phyloP scores from a whole-genome alignment of 495 filamentous ascomycete species.

The Daldinia caldariorum region DNA sequence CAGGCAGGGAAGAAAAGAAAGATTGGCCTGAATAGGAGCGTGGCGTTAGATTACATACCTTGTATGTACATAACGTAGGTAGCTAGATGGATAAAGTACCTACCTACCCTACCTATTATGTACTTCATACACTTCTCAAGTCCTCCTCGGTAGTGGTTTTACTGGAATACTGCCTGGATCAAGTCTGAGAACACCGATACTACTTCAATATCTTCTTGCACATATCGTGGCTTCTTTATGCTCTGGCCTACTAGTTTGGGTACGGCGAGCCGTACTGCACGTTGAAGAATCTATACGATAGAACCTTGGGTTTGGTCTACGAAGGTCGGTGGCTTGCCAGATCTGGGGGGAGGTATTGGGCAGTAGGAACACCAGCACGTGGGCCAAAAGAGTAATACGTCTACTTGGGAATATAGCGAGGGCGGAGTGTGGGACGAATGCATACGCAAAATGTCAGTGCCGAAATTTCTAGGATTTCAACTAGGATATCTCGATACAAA shows the following conservation, averaged over 20 bases:
- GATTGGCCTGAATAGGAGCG: conserved; percentile 7
- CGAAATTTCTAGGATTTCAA: conserved; percentile 30
- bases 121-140: conserved; percentile 7
- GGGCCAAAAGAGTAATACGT: conserved; percentile 36
- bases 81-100: neutral
- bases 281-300: conserved; percentile 11
- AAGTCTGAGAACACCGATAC: neutral
- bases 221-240: neutral
- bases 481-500: conserved; percentile 17
- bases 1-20: conserved; percentile 1
- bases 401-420: conserved; percentile 24
- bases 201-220: conserved; percentile 1
- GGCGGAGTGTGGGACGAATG: conserved; percentile 22
- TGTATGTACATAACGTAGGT: conserved; percentile 5
- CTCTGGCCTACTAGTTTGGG: neutral
- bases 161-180: neutral
- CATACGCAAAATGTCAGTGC: conserved; percentile 35
- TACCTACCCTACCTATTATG: too few relatives aligned
- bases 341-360: conserved; percentile 24
- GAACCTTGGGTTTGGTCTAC: conserved; percentile 5
- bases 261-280: neutral
- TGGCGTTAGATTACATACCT: conserved; percentile 8
- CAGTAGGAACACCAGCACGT: conserved; percentile 34
- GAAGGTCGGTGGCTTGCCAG: conserved; percentile 34
- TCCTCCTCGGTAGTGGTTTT: neutral